Conservation (phyloP, 2,329 filamentous ascomycete species). For the Hypoxylon sp. region DNA sequence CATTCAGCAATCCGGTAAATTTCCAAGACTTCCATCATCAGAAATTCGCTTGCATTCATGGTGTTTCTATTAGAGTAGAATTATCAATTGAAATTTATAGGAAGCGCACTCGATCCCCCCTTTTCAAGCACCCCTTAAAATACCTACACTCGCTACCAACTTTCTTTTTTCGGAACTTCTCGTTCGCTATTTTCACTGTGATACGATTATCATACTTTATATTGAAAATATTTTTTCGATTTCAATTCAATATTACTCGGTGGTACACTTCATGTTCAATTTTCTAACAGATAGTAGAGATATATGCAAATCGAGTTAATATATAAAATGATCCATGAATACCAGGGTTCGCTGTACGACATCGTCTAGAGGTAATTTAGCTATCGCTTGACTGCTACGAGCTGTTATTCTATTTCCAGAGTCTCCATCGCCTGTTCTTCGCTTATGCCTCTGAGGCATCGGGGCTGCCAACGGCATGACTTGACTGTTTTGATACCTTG, state of each 20-base stretch:
- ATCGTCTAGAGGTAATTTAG: too few relatives aligned
- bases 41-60: background rate
- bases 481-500: background rate
- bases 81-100: background rate
- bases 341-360: too few relatives aligned
- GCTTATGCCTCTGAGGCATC: background rate
- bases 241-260: background rate
- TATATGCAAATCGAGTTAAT: too few relatives aligned
- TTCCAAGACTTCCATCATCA: background rate
- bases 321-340: too few relatives aligned
- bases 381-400: background rate
- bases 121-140: background rate
- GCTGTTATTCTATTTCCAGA: background rate
- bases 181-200: background rate
- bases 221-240: background rate
- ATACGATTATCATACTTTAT: background rate
- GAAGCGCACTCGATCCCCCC: background rate
- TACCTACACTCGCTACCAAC: background rate
- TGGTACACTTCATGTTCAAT: background rate
- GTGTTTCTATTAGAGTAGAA: background rate
- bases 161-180: background rate
- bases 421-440: background rate
- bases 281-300: too few relatives aligned
- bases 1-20: conserved; percentile 23
- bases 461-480: background rate